Evolutionary conservation across 2,329 filamentous ascomycete species (phyloP), one percentile per base, ranked within the genome.

Genomic region (Cladorrhinum sp.): DNA sequence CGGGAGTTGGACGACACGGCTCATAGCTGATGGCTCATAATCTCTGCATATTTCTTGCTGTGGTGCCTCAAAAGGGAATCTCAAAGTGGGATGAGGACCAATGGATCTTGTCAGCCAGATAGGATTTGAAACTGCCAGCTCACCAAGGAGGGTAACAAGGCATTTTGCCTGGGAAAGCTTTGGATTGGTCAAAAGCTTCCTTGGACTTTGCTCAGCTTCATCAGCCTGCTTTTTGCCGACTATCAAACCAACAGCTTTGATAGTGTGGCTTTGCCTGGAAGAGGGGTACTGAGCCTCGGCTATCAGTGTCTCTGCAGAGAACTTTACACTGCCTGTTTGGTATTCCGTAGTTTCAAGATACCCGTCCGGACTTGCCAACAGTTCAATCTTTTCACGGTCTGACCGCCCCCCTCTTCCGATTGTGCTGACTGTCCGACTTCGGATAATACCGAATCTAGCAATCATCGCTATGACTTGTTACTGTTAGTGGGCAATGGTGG

Each of bases 71-170:
- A 22, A 50, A 22, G 7, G 45, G 9, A 18, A 55, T 13, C 23
- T 13, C 24, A 29, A n/a, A n/a, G 41, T 48, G 23, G 25, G 41
- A 23, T 13, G 24, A 23, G 24, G 25, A 27, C 38, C 53, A 36
- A 45, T 41, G 41, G 38, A 27, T 49, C 53, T 32, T 23, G 18
- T 23, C 5, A 48, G 25, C 48, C 20, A 38, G 18, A 24, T 23
- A 55, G 2, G 6, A 69, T 66, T 55, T 45, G 50, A 38, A 55
- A 48, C 55, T 67, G 66, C 67, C 68, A 68, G 41, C 68, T 60
- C 67, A 68, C 59, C 68, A 69, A 66, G 67, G 62, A 66, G 67
- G 67, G 67, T 57, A 64, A 57, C 22, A 48, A 36, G 38, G 56
- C 61, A 48, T 60, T 45, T 49, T 23, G 25, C 18, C 32, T 49